phyloP scores from a whole-genome alignment of 768 basidiomycete species.

The Pulveroboletus frians region DNA sequence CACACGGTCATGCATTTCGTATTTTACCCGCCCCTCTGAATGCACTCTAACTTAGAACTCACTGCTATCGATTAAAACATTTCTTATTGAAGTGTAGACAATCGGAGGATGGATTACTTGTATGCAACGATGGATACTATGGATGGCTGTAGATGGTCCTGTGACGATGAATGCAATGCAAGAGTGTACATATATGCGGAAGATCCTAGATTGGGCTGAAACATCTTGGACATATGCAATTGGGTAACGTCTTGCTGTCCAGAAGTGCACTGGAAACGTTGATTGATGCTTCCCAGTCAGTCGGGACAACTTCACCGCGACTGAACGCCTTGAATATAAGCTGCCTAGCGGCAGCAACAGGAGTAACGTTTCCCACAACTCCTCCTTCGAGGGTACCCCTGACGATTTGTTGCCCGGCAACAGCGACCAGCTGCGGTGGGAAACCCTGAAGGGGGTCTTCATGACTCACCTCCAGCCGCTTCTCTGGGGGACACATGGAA shows the following conservation, averaged over 20 bases:
- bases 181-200: background rate
- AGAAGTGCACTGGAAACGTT: conserved; percentile 21
- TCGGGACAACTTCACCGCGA: conserved; percentile 26
- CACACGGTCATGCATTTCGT: conserved; percentile 1
- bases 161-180: background rate
- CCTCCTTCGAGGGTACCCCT: conserved; percentile 41
- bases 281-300: conserved; percentile 38
- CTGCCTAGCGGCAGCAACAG: conserved; percentile 44
- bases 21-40: conserved; percentile 1
- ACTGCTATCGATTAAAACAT: background rate
- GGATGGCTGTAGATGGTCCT: background rate
- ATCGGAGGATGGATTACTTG: background rate
- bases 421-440: conserved; percentile 35
- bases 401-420: conserved; percentile 52
- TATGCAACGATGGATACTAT: background rate
- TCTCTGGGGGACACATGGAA: conserved; percentile 1
- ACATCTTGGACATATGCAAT: conserved; percentile 41
- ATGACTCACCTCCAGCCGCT: conserved; percentile 9
- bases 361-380: conserved; percentile 45
- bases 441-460: conserved; percentile 18
- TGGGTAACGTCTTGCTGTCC: conserved; percentile 18
- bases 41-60: conserved; percentile 10
- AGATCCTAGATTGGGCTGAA: conserved; percentile 36
- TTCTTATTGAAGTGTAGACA: background rate
- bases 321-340: conserved; percentile 40